phyloP scores from a whole-genome alignment of 2,329 filamentous ascomycete genomes.

The Exophiala sp. region DNA sequence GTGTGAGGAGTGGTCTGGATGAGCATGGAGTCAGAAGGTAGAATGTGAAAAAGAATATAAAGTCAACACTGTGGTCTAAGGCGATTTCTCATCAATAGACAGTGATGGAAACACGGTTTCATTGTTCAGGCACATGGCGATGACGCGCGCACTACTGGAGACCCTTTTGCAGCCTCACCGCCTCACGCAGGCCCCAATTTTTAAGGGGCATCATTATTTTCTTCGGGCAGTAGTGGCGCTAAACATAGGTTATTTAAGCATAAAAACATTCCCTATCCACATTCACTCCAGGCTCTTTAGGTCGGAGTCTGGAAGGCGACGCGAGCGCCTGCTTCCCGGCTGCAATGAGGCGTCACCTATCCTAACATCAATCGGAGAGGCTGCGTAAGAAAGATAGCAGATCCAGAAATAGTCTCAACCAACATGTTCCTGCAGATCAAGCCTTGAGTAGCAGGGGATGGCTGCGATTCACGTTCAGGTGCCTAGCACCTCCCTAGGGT shows the following conservation, averaged over 20 bases:
- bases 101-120: neutral
- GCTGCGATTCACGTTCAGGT: neutral
- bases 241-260: neutral
- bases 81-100: constrained; percentile 7
- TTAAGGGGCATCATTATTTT: too few relatives aligned
- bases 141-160: too few relatives aligned
- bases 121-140: neutral
- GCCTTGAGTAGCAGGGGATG: neutral
- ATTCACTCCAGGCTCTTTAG: neutral
- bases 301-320: too few relatives aligned
- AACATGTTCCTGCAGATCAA: neutral
- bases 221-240: neutral
- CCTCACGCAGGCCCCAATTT: neutral
- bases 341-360: too few relatives aligned
- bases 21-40: neutral
- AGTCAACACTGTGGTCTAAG: neutral
- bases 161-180: neutral
- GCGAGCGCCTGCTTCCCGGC: too few relatives aligned
- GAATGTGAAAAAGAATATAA: neutral
- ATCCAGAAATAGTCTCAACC: too few relatives aligned
- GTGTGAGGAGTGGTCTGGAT: too few relatives aligned
- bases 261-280: neutral
- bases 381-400: too few relatives aligned
- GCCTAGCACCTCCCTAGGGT: too few relatives aligned
- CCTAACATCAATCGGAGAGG: too few relatives aligned